A percentile compares a stretch with the other conserved stretches of the same genome.
phyloP scores from a whole-genome alignment of 2,329 filamentous ascomycete genomes.

The Ophiocordyceps unilateralis region DNA sequence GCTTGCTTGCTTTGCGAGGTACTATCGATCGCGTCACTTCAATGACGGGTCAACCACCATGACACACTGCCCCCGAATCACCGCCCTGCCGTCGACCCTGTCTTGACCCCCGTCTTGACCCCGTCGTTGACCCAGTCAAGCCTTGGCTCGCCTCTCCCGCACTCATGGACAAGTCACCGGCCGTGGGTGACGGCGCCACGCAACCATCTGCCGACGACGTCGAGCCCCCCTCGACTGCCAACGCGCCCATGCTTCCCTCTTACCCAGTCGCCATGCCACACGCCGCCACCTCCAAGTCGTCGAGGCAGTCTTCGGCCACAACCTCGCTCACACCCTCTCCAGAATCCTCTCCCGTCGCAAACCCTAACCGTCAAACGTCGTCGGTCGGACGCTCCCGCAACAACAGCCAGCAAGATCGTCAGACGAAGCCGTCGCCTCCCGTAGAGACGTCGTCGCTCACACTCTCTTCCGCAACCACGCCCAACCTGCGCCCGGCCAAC shows the following conservation, averaged over 20 bases:
- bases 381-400: constrained; percentile 39
- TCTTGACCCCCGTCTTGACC: constrained; percentile 7
- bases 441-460: constrained; percentile 48
- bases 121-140: constrained; percentile 13
- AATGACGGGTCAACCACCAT: constrained; percentile 19
- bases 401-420: constrained; percentile 43
- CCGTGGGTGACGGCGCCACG: constrained; percentile 6
- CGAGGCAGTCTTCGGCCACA: constrained; percentile 18
- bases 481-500: constrained; percentile 42
- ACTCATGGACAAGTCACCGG: constrained; percentile 18
- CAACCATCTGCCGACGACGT: constrained; percentile 5
- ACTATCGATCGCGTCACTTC: constrained; percentile 4
- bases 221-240: constrained; percentile 5
- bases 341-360: constrained; percentile 29
- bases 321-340: constrained; percentile 20
- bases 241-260: constrained; percentile 2
- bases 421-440: constrained; percentile 33
- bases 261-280: constrained; percentile 5
- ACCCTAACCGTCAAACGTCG: constrained; percentile 17
- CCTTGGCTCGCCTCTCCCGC: constrained; percentile 10
- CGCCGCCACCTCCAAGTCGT: constrained; percentile 12
- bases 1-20: not conserved
- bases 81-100: constrained; percentile 1
- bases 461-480: constrained; percentile 50
- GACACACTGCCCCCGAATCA: constrained; percentile 6